Percentiles rank a stretch among this genome's conserved stretches.
Conservation (phyloP, 305 asterid genomes). For the Fraxinus paxiana region DNA sequence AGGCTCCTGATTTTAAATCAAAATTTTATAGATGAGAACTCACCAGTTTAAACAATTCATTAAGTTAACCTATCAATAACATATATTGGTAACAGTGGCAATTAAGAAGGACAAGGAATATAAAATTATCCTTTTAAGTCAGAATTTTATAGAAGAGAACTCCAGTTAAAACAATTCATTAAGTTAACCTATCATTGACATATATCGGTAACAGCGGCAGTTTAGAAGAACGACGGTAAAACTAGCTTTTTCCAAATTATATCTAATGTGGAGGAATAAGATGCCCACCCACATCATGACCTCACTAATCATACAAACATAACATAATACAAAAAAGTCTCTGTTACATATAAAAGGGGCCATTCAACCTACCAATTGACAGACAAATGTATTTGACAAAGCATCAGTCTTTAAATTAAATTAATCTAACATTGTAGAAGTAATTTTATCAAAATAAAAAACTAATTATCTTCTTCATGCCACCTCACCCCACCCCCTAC, state of each 20-base stretch:
- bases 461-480: background rate
- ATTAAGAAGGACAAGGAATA: background rate
- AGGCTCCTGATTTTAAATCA: background rate
- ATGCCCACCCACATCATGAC: background rate
- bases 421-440: background rate
- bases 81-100: background rate
- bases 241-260: background rate
- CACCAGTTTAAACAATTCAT: background rate
- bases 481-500: background rate
- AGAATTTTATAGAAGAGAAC: background rate
- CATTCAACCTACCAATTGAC: background rate
- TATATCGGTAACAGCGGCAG: background rate
- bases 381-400: background rate
- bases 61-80: background rate
- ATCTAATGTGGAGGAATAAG: background rate
- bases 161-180: background rate
- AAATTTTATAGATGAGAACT: background rate
- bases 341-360: background rate
- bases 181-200: background rate
- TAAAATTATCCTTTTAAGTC: background rate
- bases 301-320: background rate
- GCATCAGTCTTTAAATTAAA: background rate
- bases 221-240: background rate
- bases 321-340: background rate
- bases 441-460: background rate